Evolutionary conservation across 768 basidiomycete species (phyloP).

Genomic region (Tephrocybe sp.): DNA sequence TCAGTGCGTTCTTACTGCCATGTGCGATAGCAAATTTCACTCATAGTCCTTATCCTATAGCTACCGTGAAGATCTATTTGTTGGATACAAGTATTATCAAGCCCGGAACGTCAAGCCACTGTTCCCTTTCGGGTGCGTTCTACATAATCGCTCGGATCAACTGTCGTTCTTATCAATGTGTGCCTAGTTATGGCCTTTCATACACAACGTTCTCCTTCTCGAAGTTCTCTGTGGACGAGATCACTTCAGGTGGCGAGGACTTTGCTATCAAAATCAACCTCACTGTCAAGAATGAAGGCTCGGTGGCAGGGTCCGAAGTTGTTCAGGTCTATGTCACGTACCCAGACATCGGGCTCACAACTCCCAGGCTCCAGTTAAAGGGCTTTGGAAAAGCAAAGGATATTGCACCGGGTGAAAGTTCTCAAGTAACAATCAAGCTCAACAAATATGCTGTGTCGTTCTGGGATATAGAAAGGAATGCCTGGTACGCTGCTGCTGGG

Average conservation of each 20-base stretch:
- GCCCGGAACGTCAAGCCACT: slow-evolving; percentile 51
- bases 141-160: background rate
- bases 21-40: background rate
- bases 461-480: slow-evolving; percentile 47
- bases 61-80: slow-evolving; percentile 63
- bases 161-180: slow-evolving; percentile 1
- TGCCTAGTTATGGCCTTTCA: slow-evolving; percentile 62
- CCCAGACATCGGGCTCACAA: slow-evolving; percentile 47
- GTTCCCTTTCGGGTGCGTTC: slow-evolving; percentile 63
- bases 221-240: slow-evolving; percentile 38
- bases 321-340: slow-evolving; percentile 65
- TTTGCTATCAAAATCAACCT: slow-evolving; percentile 41
- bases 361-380: slow-evolving; percentile 62
- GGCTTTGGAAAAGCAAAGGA: slow-evolving; percentile 62
- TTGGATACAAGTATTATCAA: slow-evolving; percentile 72
- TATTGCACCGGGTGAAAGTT: slow-evolving; percentile 45
- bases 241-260: slow-evolving; percentile 21
- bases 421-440: slow-evolving; percentile 42
- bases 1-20: slow-evolving; percentile 25
- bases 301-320: slow-evolving; percentile 55
- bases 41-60: slow-evolving; percentile 17
- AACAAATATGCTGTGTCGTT: slow-evolving; percentile 72
- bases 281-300: slow-evolving; percentile 57
- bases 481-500: slow-evolving; percentile 54
- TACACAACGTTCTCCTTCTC: slow-evolving; percentile 70